phyloP scores from a whole-genome alignment of 371 early-diverging fungal genomes.

The Smittium mucronatum region DNA sequence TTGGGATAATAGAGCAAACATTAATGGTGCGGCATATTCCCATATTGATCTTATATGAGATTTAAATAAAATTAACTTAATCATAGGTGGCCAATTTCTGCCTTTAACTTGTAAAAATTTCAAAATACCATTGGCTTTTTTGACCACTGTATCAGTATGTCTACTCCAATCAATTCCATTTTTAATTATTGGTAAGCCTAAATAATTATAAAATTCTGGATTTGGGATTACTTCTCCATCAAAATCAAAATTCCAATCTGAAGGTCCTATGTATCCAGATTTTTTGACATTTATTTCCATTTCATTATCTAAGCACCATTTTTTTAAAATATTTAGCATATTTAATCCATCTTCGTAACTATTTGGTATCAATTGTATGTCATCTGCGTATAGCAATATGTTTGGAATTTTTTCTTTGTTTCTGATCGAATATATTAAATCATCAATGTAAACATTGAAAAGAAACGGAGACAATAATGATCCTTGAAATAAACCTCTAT shows the following conservation, averaged over 20 bases:
- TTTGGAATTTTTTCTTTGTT: not conserved
- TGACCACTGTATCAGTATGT: too few species aligned
- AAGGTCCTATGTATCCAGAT: slow-evolving; percentile 3
- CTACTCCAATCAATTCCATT: not conserved
- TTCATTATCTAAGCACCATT: not conserved
- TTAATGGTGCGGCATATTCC: slow-evolving; percentile 9
- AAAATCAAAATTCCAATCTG: not conserved
- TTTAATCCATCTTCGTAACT: not conserved
- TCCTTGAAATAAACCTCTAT: slow-evolving; percentile 2
- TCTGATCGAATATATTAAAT: not conserved
- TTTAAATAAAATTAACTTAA: slow-evolving; percentile 2
- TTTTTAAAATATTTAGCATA: not conserved
- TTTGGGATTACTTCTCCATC: not conserved
- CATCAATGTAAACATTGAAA: slow-evolving; percentile 8
- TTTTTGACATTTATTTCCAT: not conserved
- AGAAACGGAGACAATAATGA: slow-evolving; percentile 6
- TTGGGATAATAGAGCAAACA: not conserved
- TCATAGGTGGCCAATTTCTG: not conserved
- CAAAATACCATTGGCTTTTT: not conserved
- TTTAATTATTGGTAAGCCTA: not conserved
- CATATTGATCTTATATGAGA: slow-evolving; percentile 3
- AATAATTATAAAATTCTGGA: slow-evolving; percentile 3
- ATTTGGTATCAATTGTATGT: slow-evolving; percentile 3
- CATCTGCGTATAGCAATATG: not conserved
- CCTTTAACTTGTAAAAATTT: slow-evolving; percentile 6